Base-by-base conservation (phyloP, 208 protist species). In the Leishmania guyanensis region DNA sequence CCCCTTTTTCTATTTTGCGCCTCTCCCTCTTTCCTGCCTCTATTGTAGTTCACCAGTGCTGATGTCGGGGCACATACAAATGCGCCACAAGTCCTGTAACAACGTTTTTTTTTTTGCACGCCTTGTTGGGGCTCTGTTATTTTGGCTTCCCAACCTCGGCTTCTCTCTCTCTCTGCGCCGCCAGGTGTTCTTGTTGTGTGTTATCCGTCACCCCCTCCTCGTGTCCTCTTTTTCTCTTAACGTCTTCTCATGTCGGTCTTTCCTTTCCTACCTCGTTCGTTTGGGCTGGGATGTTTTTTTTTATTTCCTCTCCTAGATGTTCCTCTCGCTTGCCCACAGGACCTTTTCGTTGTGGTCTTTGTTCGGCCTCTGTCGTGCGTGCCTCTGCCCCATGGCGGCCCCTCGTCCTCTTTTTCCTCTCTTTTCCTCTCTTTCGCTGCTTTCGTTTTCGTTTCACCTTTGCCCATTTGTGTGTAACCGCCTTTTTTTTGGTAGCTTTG, bases 221-320 rank as follows among this genome's bases (percentile, higher is more conserved):
- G 5, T 20, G 43, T 46, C 43, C 43, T 46, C 43, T 54, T 74
- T 54, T 56, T 53, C n/a, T 33, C 33, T 48, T 69, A 50, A 43
- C 29, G 50, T 62, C 50, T 66, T 20, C 58, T 53, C 26, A 54
- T 70, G 68, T 36, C 62, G 26, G n/a, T 33, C 56, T 60, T 33
- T 62, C 78, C 14, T 50, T 50, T 43, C 58, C 50, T 62, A 64
- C 76, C 65, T 74, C 77, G 26, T n/a, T 58, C 1, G 54, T 22
- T 58, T 22, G 17, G 54, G 17, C 22, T 58, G 54, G 54, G 17
- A 58, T 58, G 54, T 8, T 70, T 77, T 64, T 43, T 1, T 72
- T 66, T 66, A 50, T n/a, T 70, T 39, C 8, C 26, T 36, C 4
- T 77, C 36, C 17, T 72, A 72, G 39, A 51, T 50, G 66, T 12